phyloP scores from a whole-genome alignment of 495 filamentous ascomycete species.

The Penicillium chermesinum region DNA sequence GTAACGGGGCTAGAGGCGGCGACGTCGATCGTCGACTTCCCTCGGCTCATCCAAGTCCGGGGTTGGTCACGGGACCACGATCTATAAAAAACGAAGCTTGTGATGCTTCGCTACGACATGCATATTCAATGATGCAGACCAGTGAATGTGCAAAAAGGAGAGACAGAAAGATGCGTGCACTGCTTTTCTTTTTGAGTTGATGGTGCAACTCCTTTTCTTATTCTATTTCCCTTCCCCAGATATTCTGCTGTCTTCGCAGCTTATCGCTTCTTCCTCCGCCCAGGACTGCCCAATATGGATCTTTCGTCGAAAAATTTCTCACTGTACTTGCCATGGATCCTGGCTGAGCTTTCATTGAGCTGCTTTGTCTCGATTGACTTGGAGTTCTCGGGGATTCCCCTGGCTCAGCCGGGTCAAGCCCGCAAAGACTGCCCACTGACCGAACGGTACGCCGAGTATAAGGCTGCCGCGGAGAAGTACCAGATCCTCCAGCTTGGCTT shows the following conservation, averaged over 20 bases:
- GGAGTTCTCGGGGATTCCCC: slow-evolving; percentile 67
- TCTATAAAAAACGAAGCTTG: background rate
- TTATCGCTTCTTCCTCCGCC: no score
- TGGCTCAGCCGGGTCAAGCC: slow-evolving; percentile 20
- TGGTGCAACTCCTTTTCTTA: no score
- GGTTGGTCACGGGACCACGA: slow-evolving; percentile 25
- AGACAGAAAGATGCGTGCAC: no score
- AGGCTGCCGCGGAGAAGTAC: slow-evolving; percentile 61
- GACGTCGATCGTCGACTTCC: slow-evolving; percentile 27
- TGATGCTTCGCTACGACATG: no score
- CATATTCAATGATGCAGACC: no score
- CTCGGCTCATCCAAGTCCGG: slow-evolving; percentile 31
- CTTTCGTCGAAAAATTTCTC: slow-evolving; percentile 51
- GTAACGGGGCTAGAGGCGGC: slow-evolving; percentile 1
- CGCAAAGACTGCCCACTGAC: slow-evolving; percentile 45
- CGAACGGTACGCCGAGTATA: slow-evolving; percentile 61
- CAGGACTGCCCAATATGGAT: slow-evolving; percentile 50
- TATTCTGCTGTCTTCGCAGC: no score
- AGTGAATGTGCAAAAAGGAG: no score
- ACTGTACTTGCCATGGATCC: slow-evolving; percentile 50
- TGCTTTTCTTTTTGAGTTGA: no score
- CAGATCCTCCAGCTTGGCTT: slow-evolving; percentile 74
- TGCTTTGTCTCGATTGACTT: slow-evolving; percentile 69
- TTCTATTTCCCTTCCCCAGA: background rate
- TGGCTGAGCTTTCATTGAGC: slow-evolving; percentile 53